Evolutionary conservation across 2,329 filamentous ascomycete species (phyloP).

Genomic region (Coleophoma crateriformis): DNA sequence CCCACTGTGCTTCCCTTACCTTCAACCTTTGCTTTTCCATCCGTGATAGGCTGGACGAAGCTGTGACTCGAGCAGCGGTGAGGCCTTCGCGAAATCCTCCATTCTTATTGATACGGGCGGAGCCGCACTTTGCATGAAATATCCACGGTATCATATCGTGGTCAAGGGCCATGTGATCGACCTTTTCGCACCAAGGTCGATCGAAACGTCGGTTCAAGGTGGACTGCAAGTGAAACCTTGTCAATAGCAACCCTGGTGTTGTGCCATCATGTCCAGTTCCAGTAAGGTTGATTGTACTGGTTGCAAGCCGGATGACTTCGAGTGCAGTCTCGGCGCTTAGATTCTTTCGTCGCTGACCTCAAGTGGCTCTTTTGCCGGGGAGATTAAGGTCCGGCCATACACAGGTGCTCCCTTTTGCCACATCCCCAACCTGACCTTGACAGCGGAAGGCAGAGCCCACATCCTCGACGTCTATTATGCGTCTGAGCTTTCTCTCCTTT

Average conservation of each 20-base stretch:
- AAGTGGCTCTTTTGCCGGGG: too few species aligned
- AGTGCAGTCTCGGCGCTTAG: background rate
- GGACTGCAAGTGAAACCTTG: too few species aligned
- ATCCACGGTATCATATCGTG: background rate
- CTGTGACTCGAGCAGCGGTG: background rate
- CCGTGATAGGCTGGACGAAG: background rate
- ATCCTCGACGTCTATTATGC: too few species aligned
- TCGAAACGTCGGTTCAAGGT: background rate
- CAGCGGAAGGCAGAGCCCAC: too few species aligned
- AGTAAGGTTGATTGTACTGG: background rate
- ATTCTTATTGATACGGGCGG: slow-evolving; percentile 10
- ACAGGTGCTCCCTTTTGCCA: background rate
- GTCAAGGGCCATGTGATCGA: background rate
- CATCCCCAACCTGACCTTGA: background rate
- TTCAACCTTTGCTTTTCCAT: background rate
- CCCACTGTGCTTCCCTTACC: background rate
- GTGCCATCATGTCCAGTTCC: too few species aligned
- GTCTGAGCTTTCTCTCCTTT: too few species aligned
- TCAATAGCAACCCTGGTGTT: too few species aligned
- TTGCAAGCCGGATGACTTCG: background rate
- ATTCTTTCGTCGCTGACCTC: background rate
- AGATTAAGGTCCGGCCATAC: background rate
- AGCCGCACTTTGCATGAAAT: slow-evolving; percentile 10
- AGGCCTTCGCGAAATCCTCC: slow-evolving; percentile 1
- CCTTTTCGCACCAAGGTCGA: background rate